These are phyloP conservation scores for Flaveria sonorensis DNA, from an alignment of 129 eudicot genomes.

Conservation along the genomic window DNA sequence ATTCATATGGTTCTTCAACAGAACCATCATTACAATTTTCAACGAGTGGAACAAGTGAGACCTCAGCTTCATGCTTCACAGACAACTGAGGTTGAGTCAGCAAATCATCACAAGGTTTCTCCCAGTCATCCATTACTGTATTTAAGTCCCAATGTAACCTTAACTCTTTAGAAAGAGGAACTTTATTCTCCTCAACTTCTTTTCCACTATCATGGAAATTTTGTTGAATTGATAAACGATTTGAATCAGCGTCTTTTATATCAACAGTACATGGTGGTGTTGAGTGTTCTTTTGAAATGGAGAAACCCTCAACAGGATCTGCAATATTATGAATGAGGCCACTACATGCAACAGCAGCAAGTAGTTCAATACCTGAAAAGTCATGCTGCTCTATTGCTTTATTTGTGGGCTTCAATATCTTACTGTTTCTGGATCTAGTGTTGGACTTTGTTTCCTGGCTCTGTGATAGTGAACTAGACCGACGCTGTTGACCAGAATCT, in stretches of 20 bases:
- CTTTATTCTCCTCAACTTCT: conserved; percentile 1
- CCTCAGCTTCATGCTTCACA: conserved; percentile 24
- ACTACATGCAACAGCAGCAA: conserved; percentile 42
- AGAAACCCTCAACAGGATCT: conserved; percentile 12
- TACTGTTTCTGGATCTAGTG: conserved; percentile 23
- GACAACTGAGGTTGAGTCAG: background rate
- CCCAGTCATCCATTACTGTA: conserved; percentile 44
- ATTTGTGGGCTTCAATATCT: background rate
- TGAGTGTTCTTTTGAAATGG: conserved; percentile 14
- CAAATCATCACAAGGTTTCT: conserved; percentile 36
- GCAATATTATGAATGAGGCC: conserved; percentile 17
- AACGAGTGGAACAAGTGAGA: background rate
- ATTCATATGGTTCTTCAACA: conserved; percentile 1
- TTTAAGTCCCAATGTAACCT: conserved; percentile 47
- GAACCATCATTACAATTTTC: conserved; percentile 17
- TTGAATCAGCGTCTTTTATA: conserved; percentile 13
- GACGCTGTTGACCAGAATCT: conserved; percentile 28
- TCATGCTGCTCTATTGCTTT: background rate
- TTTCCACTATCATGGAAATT: conserved; percentile 15
- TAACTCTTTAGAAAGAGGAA: conserved; percentile 24
- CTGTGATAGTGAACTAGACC: conserved; percentile 5
- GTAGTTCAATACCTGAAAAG: conserved; percentile 44
- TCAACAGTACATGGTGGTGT: conserved; percentile 21
- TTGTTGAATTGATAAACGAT: conserved; percentile 20
- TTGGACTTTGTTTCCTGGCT: conserved; percentile 30